Evolutionary conservation across 2,329 filamentous ascomycete genomes (phyloP).

Genomic region (Gnomoniopsis sp.): DNA sequence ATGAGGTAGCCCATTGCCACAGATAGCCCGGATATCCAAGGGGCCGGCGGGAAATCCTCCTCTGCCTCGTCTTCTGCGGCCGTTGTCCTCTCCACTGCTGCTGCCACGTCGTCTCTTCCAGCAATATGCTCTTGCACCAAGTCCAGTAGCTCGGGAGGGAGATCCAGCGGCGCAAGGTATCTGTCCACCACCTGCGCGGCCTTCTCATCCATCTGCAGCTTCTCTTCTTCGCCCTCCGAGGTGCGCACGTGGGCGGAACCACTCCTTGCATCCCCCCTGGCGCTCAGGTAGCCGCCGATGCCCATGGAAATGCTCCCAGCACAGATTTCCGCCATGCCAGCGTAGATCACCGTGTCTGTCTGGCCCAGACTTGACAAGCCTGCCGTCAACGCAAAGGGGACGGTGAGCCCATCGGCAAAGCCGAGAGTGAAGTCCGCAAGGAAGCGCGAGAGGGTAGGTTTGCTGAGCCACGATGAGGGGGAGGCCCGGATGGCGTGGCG

Average conservation of each 20-base stretch:
- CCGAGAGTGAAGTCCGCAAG: constrained; percentile 68
- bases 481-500: constrained; percentile 7
- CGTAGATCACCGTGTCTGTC: constrained; percentile 62
- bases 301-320: constrained; percentile 73
- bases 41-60: constrained; percentile 15
- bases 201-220: neutral
- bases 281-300: constrained; percentile 65
- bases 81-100: neutral
- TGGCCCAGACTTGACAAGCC: constrained; percentile 61
- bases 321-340: constrained; percentile 67
- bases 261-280: constrained; percentile 33
- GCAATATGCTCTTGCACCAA: constrained; percentile 19
- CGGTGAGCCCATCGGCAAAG: constrained; percentile 70
- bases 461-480: neutral
- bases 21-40: constrained; percentile 24
- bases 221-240: constrained; percentile 28
- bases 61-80: neutral
- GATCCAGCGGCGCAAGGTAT: constrained; percentile 21
- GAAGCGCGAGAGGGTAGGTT: constrained; percentile 35
- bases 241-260: neutral
- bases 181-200: neutral
- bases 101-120: constrained; percentile 2
- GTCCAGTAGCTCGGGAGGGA: constrained; percentile 20
- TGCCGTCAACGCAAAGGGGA: constrained; percentile 71
- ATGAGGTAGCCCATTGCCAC: constrained; percentile 28